Percentiles rank a stretch among this genome's conserved stretches.
phyloP scores from a whole-genome alignment of 768 basidiomycete species.

The Scleroderma citrinum region DNA sequence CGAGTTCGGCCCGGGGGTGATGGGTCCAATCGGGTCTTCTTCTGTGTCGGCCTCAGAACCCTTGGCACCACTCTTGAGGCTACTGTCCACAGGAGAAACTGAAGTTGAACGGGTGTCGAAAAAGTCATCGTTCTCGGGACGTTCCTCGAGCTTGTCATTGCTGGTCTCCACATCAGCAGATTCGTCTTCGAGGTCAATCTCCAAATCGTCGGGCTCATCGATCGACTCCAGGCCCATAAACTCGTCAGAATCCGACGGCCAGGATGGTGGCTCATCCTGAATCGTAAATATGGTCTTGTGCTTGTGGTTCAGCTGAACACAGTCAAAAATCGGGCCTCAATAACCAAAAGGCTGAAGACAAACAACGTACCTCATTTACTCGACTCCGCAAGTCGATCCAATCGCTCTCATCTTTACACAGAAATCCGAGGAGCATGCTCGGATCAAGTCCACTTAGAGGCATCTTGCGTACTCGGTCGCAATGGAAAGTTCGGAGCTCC shows the following conservation, averaged over 20 bases:
- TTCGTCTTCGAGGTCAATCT: constrained; percentile 48
- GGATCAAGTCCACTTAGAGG: constrained; percentile 86
- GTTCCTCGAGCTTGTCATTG: constrained; percentile 23
- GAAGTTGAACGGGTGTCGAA: constrained; percentile 48
- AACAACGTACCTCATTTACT: constrained; percentile 59
- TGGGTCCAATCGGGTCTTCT: constrained; percentile 64
- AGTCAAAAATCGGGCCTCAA: constrained; percentile 5
- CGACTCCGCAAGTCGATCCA: constrained; percentile 77
- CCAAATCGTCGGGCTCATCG: constrained; percentile 71
- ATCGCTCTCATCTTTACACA: constrained; percentile 76
- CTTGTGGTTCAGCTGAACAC: constrained; percentile 31
- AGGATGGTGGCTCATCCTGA: constrained; percentile 81
- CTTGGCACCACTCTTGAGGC: constrained; percentile 32
- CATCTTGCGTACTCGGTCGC: constrained; percentile 96
- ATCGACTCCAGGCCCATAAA: constrained; percentile 74
- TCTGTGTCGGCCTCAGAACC: constrained; percentile 62
- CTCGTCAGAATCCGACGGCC: constrained; percentile 72
- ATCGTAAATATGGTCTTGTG: constrained; percentile 78
- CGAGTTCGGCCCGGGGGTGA: constrained; percentile 56
- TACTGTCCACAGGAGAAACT: constrained; percentile 36
- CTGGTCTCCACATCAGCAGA: constrained; percentile 27
- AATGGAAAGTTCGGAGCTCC: constrained; percentile 89
- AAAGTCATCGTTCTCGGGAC: constrained; percentile 34
- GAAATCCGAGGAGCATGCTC: constrained; percentile 93
- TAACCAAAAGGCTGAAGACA: background rate